Evolutionary conservation across 2,329 filamentous ascomycete species (phyloP), one percentile per base, ranked within the genome.

Genomic region (Rutstroemia sydowiana): DNA sequence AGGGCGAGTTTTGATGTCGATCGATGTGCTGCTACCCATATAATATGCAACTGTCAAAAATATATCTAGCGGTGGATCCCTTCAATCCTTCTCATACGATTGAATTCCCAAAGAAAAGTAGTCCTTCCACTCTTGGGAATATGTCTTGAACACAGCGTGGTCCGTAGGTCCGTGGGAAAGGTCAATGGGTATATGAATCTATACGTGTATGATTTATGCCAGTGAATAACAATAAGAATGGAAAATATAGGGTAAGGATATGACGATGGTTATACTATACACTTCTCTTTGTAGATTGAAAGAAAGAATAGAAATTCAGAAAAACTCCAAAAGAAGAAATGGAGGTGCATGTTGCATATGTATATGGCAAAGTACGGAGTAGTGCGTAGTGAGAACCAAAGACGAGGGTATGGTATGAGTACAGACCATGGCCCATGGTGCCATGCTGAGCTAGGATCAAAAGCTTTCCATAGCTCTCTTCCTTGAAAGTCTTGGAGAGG

Each of bases 121-220:
- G 36, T 37, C 18, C 18, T 36, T 20, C 2, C 30, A 20, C 28
- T 18, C n/a, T 18, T 39, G 16, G n/a, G n/a, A 46, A 36, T 43
- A 32, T 34, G 41, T 28, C 47, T 55, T 55, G 43, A 50, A 57
- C 54, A 46, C 55, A 37, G 23, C 50, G 49, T 53, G 52, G 46
- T 58, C 56, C 53, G 53, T 37, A 52, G 53, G 49, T 42, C 52
- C 53, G 45, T 45, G 40, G 45, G 40, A 30, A 45, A 45, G 30
- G 44, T 42, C 30, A 52, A 45, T 43, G 41, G 48, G 54, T 57
- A 60, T 53, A 60, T 54, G 45, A 52, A 45, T 48, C 48, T 57
- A 60, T 60, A 55, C 39, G 18, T 43, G 48, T 43, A 18, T 48
- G 42, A n/a, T 45, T 31, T 45, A 48, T 44, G 51, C 39, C 50